Evolutionary conservation across 2,329 filamentous ascomycete species (phyloP).

Genomic region (Claviceps capensis): DNA sequence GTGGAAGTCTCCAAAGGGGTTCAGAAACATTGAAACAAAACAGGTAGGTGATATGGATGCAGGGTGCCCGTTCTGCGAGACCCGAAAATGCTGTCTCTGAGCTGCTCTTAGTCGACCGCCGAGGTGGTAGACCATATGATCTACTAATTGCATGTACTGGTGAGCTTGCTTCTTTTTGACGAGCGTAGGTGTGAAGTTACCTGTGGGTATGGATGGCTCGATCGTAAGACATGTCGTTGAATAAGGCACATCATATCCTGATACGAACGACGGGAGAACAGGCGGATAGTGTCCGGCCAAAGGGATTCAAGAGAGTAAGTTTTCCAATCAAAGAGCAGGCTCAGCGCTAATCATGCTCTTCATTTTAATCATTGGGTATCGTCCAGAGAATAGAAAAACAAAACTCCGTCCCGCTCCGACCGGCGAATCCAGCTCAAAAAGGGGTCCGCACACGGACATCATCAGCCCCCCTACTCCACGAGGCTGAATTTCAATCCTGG

Average conservation of each 20-base stretch:
- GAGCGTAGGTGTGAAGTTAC: constrained; percentile 43
- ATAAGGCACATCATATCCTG: background rate
- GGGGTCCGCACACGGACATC: background rate
- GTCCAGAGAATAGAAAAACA: background rate
- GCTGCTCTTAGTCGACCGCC: constrained; percentile 29
- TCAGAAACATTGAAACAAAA: constrained; percentile 17
- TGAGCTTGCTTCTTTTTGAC: constrained; percentile 31
- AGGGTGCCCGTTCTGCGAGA: constrained; percentile 15
- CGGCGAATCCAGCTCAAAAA: background rate
- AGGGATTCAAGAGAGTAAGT: background rate
- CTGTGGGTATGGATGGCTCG: constrained; percentile 16
- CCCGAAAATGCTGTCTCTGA: constrained; percentile 15
- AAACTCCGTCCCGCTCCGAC: background rate
- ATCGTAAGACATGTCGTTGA: background rate
- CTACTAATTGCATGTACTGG: constrained; percentile 39
- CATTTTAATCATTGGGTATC: background rate
- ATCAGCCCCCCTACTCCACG: background rate
- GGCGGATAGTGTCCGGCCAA: background rate
- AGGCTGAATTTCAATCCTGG: constrained; percentile 18
- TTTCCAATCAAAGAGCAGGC: background rate
- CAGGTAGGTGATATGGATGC: constrained; percentile 35
- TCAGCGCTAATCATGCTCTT: too few relatives aligned
- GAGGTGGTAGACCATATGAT: constrained; percentile 35
- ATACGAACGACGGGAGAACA: background rate
- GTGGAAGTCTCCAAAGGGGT: background rate